phyloP scores from a whole-genome alignment of 768 basidiomycete species.

The Leucogyrophana mollusca region DNA sequence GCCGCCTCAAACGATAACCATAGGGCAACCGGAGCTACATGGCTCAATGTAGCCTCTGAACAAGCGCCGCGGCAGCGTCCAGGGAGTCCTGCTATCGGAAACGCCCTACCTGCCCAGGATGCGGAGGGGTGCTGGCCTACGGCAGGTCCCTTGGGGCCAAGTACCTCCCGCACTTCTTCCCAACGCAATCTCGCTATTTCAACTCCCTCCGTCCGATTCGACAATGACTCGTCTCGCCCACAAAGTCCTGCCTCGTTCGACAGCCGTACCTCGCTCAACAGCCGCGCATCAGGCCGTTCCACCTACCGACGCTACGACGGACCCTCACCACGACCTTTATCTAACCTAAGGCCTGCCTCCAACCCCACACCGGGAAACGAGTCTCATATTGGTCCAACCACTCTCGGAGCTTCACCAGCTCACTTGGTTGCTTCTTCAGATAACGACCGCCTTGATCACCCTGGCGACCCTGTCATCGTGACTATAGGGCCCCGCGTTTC shows the following conservation, averaged over 20 bases:
- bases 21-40: background rate
- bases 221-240: background rate
- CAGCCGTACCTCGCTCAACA: constrained; percentile 6
- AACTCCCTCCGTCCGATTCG: background rate
- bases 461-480: constrained; percentile 2
- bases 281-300: constrained; percentile 18
- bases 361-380: background rate
- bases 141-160: background rate
- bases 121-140: background rate
- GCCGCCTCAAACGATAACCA: background rate
- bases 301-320: constrained; percentile 22
- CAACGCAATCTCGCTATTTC: background rate
- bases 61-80: background rate
- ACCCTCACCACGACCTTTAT: constrained; percentile 9
- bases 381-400: background rate
- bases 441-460: constrained; percentile 4
- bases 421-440: constrained; percentile 6
- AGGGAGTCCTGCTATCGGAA: constrained; percentile 5
- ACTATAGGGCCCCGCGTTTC: constrained; percentile 4
- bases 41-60: constrained; percentile 1
- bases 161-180: background rate
- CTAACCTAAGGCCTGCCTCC: background rate
- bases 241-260: background rate
- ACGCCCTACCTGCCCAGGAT: background rate
- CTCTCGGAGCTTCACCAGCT: background rate